Base-by-base conservation (phyloP, 2,329 filamentous ascomycete species). In the Colletotrichum tofieldiae region DNA sequence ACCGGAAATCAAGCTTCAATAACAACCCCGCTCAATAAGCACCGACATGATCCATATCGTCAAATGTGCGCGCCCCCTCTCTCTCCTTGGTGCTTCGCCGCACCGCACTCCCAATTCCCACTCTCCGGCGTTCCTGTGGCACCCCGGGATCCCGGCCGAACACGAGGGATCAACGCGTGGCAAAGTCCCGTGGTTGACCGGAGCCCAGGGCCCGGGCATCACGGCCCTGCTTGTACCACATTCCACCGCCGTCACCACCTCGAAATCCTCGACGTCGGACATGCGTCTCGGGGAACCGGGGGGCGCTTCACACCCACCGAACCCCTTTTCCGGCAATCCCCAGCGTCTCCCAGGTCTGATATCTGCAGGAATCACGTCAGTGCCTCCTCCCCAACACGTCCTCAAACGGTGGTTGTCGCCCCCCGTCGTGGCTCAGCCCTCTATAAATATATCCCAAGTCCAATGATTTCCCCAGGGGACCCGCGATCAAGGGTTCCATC, bases 121-220 rank as follows among this genome's bases (percentile, higher is more conserved):
- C 18, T 6, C 18, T n/a, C 65, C 64, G 55, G 55, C 8, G 55
- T 29, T 43, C 45, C 41, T 56, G 60, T 32, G 43, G 35, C 26
- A 41, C 18, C 61, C 59, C 60, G 69, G 69, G 52, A 47, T 35
- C 26, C 65, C 69, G 69, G 69, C 69, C 69, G 68, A 71, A 71
- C 68, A 71, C 68, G 68, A 71, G 68, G 20, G 68, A 71, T 71
- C 68, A 71, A 51, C 68, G 65, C 35, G 69, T 71, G 69, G 69
- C 69, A 71, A 71, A 71, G 69, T 60, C 65, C 69, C 69, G 68
- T 49, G 32, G 56, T 49, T 18, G 63, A 71, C 68, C 58, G 68
- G 68, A 55, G 55, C 39, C 63, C 39, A 67, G 55, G 55, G 63
- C 32, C 67, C 63, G 67, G 64, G 55, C 61, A 58, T 69, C 43